Conservation (phyloP, 768 basidiomycete genomes). For the Amanita inopinata region DNA sequence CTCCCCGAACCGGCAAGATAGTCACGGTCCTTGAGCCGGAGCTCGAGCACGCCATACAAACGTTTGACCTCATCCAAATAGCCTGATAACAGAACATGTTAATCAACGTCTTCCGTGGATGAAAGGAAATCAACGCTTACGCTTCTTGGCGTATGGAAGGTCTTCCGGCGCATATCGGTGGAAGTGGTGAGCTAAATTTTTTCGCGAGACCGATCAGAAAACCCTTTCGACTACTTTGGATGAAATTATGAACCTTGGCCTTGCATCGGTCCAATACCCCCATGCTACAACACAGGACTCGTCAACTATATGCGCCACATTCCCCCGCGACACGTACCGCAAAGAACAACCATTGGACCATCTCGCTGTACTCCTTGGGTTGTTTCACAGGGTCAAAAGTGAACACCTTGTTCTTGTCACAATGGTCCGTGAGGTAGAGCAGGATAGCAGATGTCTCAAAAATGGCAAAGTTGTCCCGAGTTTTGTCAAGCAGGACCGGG, state of each 20-base stretch:
- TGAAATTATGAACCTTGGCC: constrained; percentile 51
- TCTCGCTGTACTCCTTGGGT: constrained; percentile 57
- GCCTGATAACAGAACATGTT: constrained; percentile 35
- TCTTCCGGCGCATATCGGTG: constrained; percentile 50
- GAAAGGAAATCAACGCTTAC: constrained; percentile 22
- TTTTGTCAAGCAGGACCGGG: constrained; percentile 54
- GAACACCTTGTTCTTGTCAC: constrained; percentile 66
- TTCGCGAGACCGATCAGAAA: too few relatives aligned
- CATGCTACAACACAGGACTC: constrained; percentile 38
- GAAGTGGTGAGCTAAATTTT: constrained; percentile 56
- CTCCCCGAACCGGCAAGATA: constrained; percentile 67
- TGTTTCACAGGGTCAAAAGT: constrained; percentile 44
- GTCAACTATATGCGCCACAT: neutral
- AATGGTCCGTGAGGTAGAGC: constrained; percentile 73
- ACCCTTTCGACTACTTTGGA: too few relatives aligned
- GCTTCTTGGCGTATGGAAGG: constrained; percentile 59
- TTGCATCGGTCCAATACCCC: constrained; percentile 81
- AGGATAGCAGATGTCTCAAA: constrained; percentile 80
- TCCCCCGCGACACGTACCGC: constrained; percentile 29
- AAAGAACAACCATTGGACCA: constrained; percentile 85
- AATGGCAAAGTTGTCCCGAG: constrained; percentile 50
- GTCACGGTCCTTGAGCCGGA: constrained; percentile 62
- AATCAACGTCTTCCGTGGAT: neutral
- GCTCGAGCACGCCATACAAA: constrained; percentile 76
- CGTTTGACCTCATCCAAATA: constrained; percentile 77